A percentile compares a stretch with the other conserved stretches of the same genome.
phyloP scores from a whole-genome alignment of 352 stramenopile species.

The Chrysophaeum taylorii region DNA sequence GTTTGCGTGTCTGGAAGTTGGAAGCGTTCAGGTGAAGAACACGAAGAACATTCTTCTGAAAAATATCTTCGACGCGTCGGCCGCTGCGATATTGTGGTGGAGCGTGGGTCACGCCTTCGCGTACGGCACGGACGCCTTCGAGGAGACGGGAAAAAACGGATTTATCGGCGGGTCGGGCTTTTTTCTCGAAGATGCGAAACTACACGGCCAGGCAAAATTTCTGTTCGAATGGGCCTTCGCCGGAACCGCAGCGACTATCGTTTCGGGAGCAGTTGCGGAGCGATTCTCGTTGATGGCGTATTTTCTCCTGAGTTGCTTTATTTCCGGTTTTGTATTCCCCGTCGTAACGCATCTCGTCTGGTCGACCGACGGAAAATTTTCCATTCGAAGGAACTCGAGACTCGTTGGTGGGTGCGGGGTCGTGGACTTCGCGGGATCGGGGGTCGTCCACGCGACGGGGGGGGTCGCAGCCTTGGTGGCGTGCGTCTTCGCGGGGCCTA shows the following conservation, averaged over 20 bases:
- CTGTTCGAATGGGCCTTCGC: constrained; percentile 46
- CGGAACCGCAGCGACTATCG: constrained; percentile 27
- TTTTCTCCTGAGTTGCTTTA: constrained; percentile 23
- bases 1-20: constrained; percentile 38
- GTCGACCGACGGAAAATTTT: constrained; percentile 38
- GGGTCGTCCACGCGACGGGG: constrained; percentile 55
- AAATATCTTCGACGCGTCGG: constrained; percentile 36
- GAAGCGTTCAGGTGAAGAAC: constrained; percentile 35
- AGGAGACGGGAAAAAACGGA: constrained; percentile 22
- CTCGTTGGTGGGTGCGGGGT: constrained; percentile 36
- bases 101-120: constrained; percentile 35
- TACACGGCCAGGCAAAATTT: background rate
- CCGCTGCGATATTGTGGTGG: constrained; percentile 36
- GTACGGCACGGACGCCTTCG: constrained; percentile 25
- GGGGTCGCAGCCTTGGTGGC: constrained; percentile 51
- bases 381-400: constrained; percentile 20
- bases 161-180: constrained; percentile 26
- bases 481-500: constrained; percentile 46
- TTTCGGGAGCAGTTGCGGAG: constrained; percentile 35
- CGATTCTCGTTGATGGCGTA: constrained; percentile 33
- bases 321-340: constrained; percentile 23
- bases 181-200: constrained; percentile 12
- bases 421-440: constrained; percentile 59
- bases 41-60: constrained; percentile 46
- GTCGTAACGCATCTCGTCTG: constrained; percentile 32